Evolutionary conservation across 2,329 filamentous ascomycete species (phyloP), one percentile per base, ranked within the genome.

Genomic region (Pestalotiopsis sp.): DNA sequence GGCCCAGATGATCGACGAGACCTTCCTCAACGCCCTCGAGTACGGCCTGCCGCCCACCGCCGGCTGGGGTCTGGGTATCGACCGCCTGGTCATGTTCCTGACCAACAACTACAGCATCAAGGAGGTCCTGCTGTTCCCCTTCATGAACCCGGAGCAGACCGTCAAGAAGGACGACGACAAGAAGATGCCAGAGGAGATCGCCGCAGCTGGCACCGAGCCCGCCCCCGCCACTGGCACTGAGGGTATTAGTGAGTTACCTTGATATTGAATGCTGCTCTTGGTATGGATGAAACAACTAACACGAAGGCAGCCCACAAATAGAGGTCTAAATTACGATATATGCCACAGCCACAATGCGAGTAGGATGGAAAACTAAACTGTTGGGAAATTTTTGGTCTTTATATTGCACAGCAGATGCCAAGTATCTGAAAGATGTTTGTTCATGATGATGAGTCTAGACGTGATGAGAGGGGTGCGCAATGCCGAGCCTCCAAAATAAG

Each of bases 71-170:
- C 93, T 98, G 89, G 96, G 96, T 72, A 76, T 78, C 41, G 76
- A 98, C 84, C 91, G 95, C 70, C 84, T 97, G 81, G 92, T 94
- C 80, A 97, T 97, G 94, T 97, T 97, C 88, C 84, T 98, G 81
- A 97, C 95, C 63, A 90, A 98, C 82, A 93, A 97, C 84, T 96
- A 97, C 85, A 93, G 90, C 75, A 99, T 99, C 81, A 95, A 96
- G 83, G 96, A 99, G 83, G 95, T 98, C 3, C 84, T 98, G 71
- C 91, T 95, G 9, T 99, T 99, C 90, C 96, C 96, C 12, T 95
- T 98, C 84, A 97, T 99, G 93, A 97, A 97, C 66, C 73, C 68
- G 14, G 67, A 68, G 39, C 59, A 66, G n/a, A 20, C 77, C 23
- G 52, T 38, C n/a, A 66, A 66, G 65, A 66, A 66, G 65, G 52